Evolutionary conservation across 176 grass and related monocot genomes (phyloP), one percentile per base, ranked within the genome.

Genomic region (Chrysopogon serrulatus): DNA sequence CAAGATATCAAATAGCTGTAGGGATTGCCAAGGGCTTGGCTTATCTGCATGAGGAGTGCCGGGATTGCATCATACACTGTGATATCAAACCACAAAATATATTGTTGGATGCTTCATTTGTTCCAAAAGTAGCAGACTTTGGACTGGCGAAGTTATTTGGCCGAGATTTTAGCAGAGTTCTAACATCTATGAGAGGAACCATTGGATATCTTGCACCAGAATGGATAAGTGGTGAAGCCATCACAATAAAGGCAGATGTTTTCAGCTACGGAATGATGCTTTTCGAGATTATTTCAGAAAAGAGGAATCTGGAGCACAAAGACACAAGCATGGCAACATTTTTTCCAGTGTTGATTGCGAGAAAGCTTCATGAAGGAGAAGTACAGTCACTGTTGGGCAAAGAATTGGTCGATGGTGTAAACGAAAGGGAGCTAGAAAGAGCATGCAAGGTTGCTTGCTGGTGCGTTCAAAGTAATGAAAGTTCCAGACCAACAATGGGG

Each of bases 41-140:
- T 13, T 91, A 91, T 79, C 86, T 91, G 4, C 90, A 91, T 23
- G 86, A 88, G 59, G 57, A 68, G 1, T 88, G 86, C 18, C 49
- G 73, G 32, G 82, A 91, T 34, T 68, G 78, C 86, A 91, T 91
- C 44, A 91, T 91, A 65, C 85, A 91, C 15, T 91, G 85, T 2
- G 90, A 88, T 30, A 79, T 91, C 65, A 85, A 91, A 37, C 90
- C 86, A 39, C 43, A 91, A 41, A 91, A 88, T 18, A 82, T 91
- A 47, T 6, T 85, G 12, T 6, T 91, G 78, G 86, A 91, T 37
- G 39, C 32, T 32, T 85, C 69, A 2, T 85, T 85, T 48, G 32
- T 76, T 69, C 82, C 82, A 4, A 89, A 89, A 68, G 39, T 89
- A 30, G 45, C 82, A 8, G 82, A 81, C 4, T 85, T 89, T 32